phyloP scores from a whole-genome alignment of 352 stramenopile genomes.

The Pythium chondricola region DNA sequence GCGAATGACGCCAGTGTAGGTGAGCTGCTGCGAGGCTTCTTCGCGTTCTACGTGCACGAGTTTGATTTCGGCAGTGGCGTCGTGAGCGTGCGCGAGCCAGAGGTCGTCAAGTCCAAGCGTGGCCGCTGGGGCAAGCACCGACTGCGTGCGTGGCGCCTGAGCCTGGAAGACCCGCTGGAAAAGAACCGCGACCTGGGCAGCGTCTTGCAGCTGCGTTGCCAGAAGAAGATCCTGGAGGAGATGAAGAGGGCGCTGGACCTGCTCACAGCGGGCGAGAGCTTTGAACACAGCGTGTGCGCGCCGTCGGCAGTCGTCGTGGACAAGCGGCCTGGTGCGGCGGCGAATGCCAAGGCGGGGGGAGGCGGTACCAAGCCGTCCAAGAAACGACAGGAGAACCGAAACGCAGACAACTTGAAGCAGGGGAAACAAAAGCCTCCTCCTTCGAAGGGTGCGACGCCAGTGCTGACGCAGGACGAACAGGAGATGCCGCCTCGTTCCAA shows the following conservation, averaged over 20 bases:
- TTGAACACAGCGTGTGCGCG: slow-evolving; percentile 33
- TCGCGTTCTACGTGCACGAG: slow-evolving; percentile 94
- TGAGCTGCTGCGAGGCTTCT: slow-evolving; percentile 92
- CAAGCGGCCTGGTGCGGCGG: too few relatives aligned
- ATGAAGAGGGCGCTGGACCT: slow-evolving; percentile 50
- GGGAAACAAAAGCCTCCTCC: too few relatives aligned
- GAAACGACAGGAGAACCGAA: neutral
- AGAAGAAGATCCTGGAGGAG: slow-evolving; percentile 59
- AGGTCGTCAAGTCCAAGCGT: slow-evolving; percentile 36
- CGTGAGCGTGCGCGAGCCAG: slow-evolving; percentile 83
- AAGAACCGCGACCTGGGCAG: slow-evolving; percentile 69
- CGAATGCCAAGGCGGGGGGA: neutral
- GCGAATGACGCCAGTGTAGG: slow-evolving; percentile 24
- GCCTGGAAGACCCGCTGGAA: slow-evolving; percentile 84
- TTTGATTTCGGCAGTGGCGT: slow-evolving; percentile 96
- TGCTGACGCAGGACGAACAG: too few relatives aligned
- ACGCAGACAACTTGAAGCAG: neutral
- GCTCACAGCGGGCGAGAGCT: slow-evolving; percentile 40
- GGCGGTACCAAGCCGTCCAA: neutral
- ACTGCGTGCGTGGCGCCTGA: slow-evolving; percentile 73
- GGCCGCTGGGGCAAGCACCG: slow-evolving; percentile 39
- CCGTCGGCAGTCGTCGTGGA: too few relatives aligned
- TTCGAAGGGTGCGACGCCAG: too few relatives aligned
- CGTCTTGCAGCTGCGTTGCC: slow-evolving; percentile 59
- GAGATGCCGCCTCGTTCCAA: too few relatives aligned